Conservation (phyloP, 2,329 filamentous ascomycete species). For the Thielaviopsis populi region DNA sequence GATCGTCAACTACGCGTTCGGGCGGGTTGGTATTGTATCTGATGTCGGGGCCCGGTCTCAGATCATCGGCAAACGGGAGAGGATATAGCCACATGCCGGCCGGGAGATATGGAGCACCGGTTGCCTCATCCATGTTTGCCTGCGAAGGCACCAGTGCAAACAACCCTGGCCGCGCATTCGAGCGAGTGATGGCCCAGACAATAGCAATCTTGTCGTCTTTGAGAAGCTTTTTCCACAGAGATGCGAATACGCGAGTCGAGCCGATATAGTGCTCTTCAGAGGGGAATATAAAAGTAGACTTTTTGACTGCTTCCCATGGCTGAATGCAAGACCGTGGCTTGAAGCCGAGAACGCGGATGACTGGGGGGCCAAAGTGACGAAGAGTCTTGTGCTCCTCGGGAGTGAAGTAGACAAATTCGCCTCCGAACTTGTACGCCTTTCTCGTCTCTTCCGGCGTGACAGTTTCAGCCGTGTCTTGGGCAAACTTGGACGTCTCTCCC, state of each 20-base stretch:
- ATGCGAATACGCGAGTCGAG: conserved; percentile 83
- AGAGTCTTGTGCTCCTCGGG: conserved; percentile 68
- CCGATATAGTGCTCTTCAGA: conserved; percentile 81
- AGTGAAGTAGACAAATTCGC: conserved; percentile 73
- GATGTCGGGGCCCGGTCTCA: conserved; percentile 57
- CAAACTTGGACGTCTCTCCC: conserved; percentile 57
- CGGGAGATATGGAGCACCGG: conserved; percentile 55
- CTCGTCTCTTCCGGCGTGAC: conserved; percentile 71
- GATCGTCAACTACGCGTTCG: conserved; percentile 59
- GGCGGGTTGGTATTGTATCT: conserved; percentile 36
- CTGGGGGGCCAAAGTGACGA: conserved; percentile 63
- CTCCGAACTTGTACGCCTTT: conserved; percentile 93
- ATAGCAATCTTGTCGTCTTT: conserved; percentile 67
- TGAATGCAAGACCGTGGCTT: conserved; percentile 63
- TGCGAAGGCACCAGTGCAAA: conserved; percentile 68
- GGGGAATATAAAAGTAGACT: conserved; percentile 85
- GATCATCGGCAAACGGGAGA: conserved; percentile 77
- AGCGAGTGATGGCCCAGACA: conserved; percentile 76
- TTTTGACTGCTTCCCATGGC: conserved; percentile 71
- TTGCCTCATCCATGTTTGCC: conserved; percentile 47
- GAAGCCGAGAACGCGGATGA: conserved; percentile 86
- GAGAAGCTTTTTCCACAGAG: conserved; percentile 74
- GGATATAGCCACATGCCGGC: conserved; percentile 80
- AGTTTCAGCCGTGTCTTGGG: conserved; percentile 60
- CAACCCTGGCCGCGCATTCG: conserved; percentile 64